Evolutionary conservation across 1,139 yeast genomes (phyloP), one percentile per base, ranked within the genome.

Genomic region (Kodamaea arcana): DNA sequence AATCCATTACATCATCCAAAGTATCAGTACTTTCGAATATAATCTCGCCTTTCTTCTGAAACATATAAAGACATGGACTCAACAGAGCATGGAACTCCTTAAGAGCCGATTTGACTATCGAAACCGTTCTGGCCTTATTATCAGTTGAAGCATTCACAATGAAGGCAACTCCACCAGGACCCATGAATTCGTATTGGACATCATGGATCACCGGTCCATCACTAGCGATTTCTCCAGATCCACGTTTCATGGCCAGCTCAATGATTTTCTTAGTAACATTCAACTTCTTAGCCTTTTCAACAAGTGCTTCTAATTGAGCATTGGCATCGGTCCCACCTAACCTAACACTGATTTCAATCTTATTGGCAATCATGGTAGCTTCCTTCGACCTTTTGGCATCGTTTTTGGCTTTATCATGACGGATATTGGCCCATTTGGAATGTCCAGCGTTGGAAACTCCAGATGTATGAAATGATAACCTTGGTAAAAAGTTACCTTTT

Each of bases 371-470:
- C 48, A 81, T 76, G 46, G 83, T 83, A 8, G 90, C 81, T 33
- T 79, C 69, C 40, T 79, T 75, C 38, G 87, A 80, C 51, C 78
- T 77, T 42, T 75, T 78, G 12, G 90, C 86, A 59, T 92, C 98
- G 52, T 88, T 87, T 45, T 87, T 86, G 37, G 95, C 95, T 61
- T 92, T 92, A 55, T 86, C 94, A 52, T 88, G 97, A 52, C 88
- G 82, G 46, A 92, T 92, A 35, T 86, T 87, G 29, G 94, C 86
- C 98, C 98, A 92, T 60, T 90, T 92, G 28, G 86, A 83, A 58
- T 92, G 98, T 1, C 98, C 95, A 0, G 83, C 78, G 6, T 24
- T 20, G 6, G 21, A 3, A 9, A 18, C 10, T 2, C 25, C 27
- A 18, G 14, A 28, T 27, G 22, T 17, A 12, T 27, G 30, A 13